Evolutionary conservation across 1,139 yeast species (phyloP).

Genomic region (Debaryomycetaceae sp.): DNA sequence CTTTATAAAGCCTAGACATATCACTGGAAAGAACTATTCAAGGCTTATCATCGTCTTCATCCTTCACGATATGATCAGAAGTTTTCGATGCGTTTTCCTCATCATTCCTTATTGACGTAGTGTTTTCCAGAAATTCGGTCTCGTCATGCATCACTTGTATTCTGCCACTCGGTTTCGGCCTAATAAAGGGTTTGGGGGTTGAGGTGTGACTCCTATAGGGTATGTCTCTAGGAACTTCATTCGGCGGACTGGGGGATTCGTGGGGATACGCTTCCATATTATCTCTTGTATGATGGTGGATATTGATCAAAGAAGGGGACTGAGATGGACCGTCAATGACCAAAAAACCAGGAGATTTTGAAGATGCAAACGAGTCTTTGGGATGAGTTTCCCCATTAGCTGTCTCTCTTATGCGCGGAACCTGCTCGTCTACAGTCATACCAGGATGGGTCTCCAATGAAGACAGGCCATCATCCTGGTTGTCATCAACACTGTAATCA

Average conservation of each 20-base stretch:
- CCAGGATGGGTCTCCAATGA: not conserved
- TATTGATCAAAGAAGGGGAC: slow-evolving; percentile 3
- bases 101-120: not conserved
- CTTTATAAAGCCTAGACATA: not conserved
- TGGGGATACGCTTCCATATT: not conserved
- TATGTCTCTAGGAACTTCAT: not conserved
- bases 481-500: slow-evolving; percentile 36
- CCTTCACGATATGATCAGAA: not conserved
- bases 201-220: slow-evolving; percentile 1
- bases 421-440: not conserved
- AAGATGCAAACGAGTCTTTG: not conserved
- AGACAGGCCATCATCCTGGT: not conserved
- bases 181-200: slow-evolving; percentile 1
- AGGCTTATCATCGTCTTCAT: not conserved
- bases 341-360: slow-evolving; percentile 1
- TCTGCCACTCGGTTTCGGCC: not conserved
- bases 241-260: not conserved
- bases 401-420: not conserved
- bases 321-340: slow-evolving; percentile 1
- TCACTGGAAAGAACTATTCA: not conserved
- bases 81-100: not conserved
- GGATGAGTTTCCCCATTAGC: not conserved
- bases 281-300: not conserved
- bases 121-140: not conserved
- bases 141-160: not conserved